Evolutionary conservation across 768 basidiomycete genomes (phyloP).

Genomic region (Leccinum rimulosum): DNA sequence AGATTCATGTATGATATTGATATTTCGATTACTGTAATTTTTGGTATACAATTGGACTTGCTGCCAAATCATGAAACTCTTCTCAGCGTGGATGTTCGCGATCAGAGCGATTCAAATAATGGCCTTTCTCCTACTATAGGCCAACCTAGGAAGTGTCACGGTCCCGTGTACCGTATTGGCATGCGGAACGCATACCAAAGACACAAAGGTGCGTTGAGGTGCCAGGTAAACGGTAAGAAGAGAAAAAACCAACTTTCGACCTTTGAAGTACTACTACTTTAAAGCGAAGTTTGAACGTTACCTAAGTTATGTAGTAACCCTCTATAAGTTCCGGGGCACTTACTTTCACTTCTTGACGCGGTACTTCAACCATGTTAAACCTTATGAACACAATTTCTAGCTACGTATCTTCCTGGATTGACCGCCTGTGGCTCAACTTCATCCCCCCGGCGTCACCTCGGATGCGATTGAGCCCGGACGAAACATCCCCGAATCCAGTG

Average conservation of each 20-base stretch:
- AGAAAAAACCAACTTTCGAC: neutral
- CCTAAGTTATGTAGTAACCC: too few species aligned
- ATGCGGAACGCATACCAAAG: slow-evolving; percentile 61
- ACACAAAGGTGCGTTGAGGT: slow-evolving; percentile 42
- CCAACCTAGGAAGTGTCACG: slow-evolving; percentile 44
- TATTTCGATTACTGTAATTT: neutral
- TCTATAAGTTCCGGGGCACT: neutral
- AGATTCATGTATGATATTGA: neutral
- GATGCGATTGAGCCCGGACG: slow-evolving; percentile 62
- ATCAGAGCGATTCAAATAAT: slow-evolving; percentile 85
- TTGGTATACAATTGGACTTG: slow-evolving; percentile 27
- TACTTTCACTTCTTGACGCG: too few species aligned
- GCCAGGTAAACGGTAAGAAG: slow-evolving; percentile 40
- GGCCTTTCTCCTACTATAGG: slow-evolving; percentile 57
- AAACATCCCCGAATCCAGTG: slow-evolving; percentile 50
- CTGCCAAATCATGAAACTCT: slow-evolving; percentile 89
- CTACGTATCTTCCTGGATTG: slow-evolving; percentile 19
- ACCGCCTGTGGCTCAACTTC: slow-evolving; percentile 21
- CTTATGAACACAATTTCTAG: slow-evolving; percentile 8
- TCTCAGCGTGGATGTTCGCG: slow-evolving; percentile 64
- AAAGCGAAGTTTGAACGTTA: slow-evolving; percentile 30
- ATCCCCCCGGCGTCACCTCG: slow-evolving; percentile 44
- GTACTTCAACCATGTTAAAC: neutral
- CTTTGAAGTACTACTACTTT: too few species aligned
- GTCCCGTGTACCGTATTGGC: slow-evolving; percentile 44